phyloP scores from a whole-genome alignment of 75 land plant species.

The Sequoia sempervirens region DNA sequence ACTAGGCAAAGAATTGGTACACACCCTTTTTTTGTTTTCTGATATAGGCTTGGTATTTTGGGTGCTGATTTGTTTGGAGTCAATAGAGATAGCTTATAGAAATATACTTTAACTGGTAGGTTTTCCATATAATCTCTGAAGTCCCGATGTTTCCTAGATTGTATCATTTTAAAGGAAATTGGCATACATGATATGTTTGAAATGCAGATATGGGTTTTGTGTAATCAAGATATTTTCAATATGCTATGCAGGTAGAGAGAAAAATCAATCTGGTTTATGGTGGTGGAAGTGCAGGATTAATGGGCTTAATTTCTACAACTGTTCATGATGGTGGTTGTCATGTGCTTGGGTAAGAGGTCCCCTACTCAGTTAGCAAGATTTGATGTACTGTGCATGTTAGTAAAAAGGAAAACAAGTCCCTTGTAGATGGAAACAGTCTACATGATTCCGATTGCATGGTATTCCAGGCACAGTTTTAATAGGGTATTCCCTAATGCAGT shows the following conservation, averaged over 20 bases:
- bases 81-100: neutral
- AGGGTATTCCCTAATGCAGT: neutral
- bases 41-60: neutral
- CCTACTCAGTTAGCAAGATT: neutral
- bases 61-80: neutral
- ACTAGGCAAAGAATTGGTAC: slow-evolving; percentile 54
- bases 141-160: neutral
- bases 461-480: neutral
- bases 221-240: neutral
- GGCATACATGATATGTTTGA: neutral
- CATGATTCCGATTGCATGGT: neutral
- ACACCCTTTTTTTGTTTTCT: neutral
- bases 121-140: neutral
- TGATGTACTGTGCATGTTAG: neutral
- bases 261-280: slow-evolving; percentile 58
- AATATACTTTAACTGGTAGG: neutral
- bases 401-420: neutral
- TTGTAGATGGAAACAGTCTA: neutral
- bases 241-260: slow-evolving; percentile 7
- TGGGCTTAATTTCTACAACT: slow-evolving; percentile 9
- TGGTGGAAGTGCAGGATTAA: slow-evolving; percentile 41
- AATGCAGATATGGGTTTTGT: neutral
- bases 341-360: slow-evolving; percentile 10
- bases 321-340: slow-evolving; percentile 9
- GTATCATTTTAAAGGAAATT: neutral